Conservation (phyloP, 352 stramenopile species). For the Phytophthora citrophthora region DNA sequence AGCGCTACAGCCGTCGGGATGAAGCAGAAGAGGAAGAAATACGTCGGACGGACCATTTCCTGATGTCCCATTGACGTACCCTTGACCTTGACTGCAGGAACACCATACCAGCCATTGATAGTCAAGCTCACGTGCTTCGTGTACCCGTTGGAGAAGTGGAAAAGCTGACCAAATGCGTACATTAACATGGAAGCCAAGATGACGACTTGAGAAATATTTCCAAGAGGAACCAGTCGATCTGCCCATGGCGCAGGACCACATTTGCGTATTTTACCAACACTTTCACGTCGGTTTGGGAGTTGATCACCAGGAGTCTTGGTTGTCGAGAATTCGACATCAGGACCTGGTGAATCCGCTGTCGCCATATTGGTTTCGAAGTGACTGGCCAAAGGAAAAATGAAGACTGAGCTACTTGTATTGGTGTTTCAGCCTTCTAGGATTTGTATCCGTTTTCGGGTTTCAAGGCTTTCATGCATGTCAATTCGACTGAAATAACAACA, state of each 20-base stretch:
- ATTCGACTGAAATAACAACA: too few species aligned
- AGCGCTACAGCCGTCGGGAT: conserved; percentile 41
- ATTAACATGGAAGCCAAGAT: conserved; percentile 35
- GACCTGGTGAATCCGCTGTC: too few species aligned
- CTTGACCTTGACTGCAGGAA: conserved; percentile 21
- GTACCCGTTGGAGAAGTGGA: conserved; percentile 31
- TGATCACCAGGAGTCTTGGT: too few species aligned
- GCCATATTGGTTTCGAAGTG: too few species aligned
- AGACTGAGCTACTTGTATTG: too few species aligned
- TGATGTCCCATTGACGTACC: conserved; percentile 22
- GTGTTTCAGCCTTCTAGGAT: too few species aligned
- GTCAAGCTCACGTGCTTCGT: conserved; percentile 11
- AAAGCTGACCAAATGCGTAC: conserved; percentile 36
- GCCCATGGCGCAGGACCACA: not conserved
- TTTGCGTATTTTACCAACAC: not conserved
- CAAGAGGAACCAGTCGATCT: not conserved
- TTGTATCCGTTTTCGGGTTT: too few species aligned
- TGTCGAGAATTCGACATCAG: too few species aligned
- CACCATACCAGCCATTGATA: conserved; percentile 36
- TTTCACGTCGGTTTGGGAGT: too few species aligned
- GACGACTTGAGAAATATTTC: conserved; percentile 19
- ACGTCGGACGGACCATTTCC: conserved; percentile 61
- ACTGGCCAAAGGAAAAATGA: too few species aligned
- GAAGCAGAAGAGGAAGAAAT: conserved; percentile 56
- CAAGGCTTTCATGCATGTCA: too few species aligned